Percentiles rank a stretch among this genome's conserved stretches.
These are phyloP conservation scores for Trichaptum fuscoviolaceum DNA, from an alignment of 768 basidiomycete species.

Conservation along the genomic window DNA sequence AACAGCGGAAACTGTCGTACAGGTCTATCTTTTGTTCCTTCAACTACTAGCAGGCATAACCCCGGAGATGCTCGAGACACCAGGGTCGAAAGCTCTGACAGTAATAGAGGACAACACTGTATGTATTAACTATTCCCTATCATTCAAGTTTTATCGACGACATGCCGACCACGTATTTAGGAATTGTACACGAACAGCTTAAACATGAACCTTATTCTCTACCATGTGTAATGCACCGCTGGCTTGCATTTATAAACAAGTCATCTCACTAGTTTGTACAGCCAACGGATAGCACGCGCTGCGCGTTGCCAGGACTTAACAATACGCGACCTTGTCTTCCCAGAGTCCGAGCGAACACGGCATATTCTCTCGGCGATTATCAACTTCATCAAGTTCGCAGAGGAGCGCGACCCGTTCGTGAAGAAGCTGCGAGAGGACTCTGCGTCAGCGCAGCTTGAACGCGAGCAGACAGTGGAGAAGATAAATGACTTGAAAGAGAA, in stretches of 20 bases:
- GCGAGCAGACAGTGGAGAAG: slow-evolving; percentile 50
- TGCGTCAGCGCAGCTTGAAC: slow-evolving; percentile 49
- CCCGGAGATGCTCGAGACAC: slow-evolving; percentile 51
- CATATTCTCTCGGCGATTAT: slow-evolving; percentile 81
- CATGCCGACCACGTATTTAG: slow-evolving; percentile 29
- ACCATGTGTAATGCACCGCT: slow-evolving; percentile 52
- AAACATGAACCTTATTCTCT: slow-evolving; percentile 57
- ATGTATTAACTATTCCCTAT: slow-evolving; percentile 9
- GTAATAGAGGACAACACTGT: slow-evolving; percentile 54
- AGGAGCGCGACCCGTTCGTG: slow-evolving; percentile 62
- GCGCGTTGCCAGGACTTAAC: slow-evolving; percentile 76
- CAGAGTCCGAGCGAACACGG: slow-evolving; percentile 70
- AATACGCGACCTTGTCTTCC: slow-evolving; percentile 65
- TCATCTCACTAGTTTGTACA: slow-evolving; percentile 20
- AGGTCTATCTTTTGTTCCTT: slow-evolving; percentile 66
- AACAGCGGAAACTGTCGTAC: slow-evolving; percentile 63
- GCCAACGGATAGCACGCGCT: slow-evolving; percentile 64
- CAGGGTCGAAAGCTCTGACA: slow-evolving; percentile 50
- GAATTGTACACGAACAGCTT: slow-evolving; percentile 61
- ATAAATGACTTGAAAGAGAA: slow-evolving; percentile 45
- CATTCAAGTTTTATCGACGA: no score
- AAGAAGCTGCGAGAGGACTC: slow-evolving; percentile 58
- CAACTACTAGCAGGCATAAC: slow-evolving; percentile 64
- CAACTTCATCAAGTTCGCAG: slow-evolving; percentile 89
- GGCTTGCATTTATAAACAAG: background rate